Base-by-base conservation (phyloP, 306 rosid species). In the Cajanus cajan region DNA sequence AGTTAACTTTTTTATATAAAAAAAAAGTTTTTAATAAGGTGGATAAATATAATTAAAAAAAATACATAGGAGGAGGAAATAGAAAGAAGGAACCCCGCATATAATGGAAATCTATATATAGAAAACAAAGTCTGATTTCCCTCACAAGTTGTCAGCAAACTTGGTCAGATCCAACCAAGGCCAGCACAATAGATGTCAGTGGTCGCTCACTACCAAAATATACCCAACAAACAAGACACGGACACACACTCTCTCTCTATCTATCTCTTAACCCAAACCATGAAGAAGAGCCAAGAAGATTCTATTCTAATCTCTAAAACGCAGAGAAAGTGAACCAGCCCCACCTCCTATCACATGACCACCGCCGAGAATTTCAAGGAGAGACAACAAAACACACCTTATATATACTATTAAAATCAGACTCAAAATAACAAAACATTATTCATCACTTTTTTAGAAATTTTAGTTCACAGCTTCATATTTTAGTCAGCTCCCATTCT, bases 251-350 rank as follows among this genome's bases (percentile, higher is more conserved):
- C 39, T 7, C 72, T 14, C 75, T 57, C 71, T 48, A 36, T 65
- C 76, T 78, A 79, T 80, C 82, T 82, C 87, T 58, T 9, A 0
- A 2, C 63, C 21, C 33, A 68, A 77, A 37, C 74, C 85, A 71
- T 75, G 66, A 13, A 59, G 82, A 74, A 88, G 91, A 83, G 84
- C 84, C 85, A 86, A 86, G 97, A 92, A 92, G 97, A 90, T 92
- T 92, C 95, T 90, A 92, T 92, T 92, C 95, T 76, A 88, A 85
- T 87, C 83, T 92, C 87, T 79, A 84, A 81, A 90, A 84, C 79
- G 83, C 84, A 61, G 90, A 78, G 86, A 88, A 90, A 90, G 89
- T 80, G 86, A 84, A 82, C 59, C 82, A 82, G 73, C 85, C 82
- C 83, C 79, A 85, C 87, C 50, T 55, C 68, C 80, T 58, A 71